Percentiles rank a stretch among this genome's conserved stretches.
These are phyloP conservation scores for Cystobasidium sp. DNA, from an alignment of 1,284 basidiomycete genomes.

Conservation along the genomic window DNA sequence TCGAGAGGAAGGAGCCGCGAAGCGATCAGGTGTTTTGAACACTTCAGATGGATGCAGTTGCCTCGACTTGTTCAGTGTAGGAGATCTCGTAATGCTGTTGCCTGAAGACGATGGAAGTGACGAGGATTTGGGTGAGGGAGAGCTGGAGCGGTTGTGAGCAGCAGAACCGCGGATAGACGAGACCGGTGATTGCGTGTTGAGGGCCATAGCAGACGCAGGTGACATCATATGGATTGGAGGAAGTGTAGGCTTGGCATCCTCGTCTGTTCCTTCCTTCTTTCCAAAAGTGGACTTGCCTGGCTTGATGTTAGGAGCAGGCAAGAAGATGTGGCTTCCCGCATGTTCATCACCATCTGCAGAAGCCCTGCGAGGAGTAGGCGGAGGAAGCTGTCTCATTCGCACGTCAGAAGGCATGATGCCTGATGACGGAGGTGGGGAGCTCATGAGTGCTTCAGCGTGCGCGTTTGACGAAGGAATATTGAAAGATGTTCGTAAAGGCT, in stretches of 20 bases:
- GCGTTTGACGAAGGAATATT: constrained; percentile 36
- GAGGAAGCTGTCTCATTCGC: constrained; percentile 23
- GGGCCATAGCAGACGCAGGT: constrained; percentile 21
- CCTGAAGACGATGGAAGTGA: constrained; percentile 6
- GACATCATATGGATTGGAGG: constrained; percentile 43
- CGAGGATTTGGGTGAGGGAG: constrained; percentile 33
- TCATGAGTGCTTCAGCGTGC: constrained; percentile 50
- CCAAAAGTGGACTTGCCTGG: constrained; percentile 29
- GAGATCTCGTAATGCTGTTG: constrained; percentile 14
- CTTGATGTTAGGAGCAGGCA: constrained; percentile 48
- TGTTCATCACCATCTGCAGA: constrained; percentile 29
- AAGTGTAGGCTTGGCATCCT: constrained; percentile 27
- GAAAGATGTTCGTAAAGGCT: constrained; percentile 48
- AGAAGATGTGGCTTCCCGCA: constrained; percentile 44
- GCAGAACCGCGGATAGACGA: constrained; percentile 40
- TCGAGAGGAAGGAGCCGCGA: constrained; percentile 12
- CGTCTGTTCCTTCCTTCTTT: constrained; percentile 10
- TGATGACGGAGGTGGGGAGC: constrained; percentile 50
- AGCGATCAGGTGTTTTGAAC: constrained; percentile 41
- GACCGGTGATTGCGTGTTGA: constrained; percentile 40
- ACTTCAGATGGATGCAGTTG: constrained; percentile 21
- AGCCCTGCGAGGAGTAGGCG: constrained; percentile 32
- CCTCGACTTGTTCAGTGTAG: constrained; percentile 31
- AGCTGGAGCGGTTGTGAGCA: constrained; percentile 31
- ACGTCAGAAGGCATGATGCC: constrained; percentile 49